Percentiles rank a stretch among this genome's conserved stretches.
Conservation (phyloP, 1,284 basidiomycete species). For the Uromyces viciae-fabae region DNA sequence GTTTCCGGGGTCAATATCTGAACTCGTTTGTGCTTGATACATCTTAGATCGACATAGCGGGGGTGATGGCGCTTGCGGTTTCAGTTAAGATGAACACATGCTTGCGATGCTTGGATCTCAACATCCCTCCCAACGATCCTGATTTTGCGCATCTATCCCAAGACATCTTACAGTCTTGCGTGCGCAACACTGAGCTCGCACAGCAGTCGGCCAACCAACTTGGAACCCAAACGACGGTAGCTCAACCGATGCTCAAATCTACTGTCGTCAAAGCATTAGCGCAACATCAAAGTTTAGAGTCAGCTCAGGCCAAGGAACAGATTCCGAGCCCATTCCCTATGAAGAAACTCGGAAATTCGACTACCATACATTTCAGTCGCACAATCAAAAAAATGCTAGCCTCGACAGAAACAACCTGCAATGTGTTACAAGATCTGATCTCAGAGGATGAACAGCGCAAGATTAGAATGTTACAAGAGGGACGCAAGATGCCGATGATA, state of each 20-base stretch:
- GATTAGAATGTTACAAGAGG: slow-evolving; percentile 63
- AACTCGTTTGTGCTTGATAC: neutral
- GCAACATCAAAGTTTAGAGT: slow-evolving; percentile 47
- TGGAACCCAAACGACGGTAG: slow-evolving; percentile 55
- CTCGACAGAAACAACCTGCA: slow-evolving; percentile 48
- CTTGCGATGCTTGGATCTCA: slow-evolving; percentile 87
- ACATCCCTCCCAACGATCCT: slow-evolving; percentile 82
- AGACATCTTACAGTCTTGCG: slow-evolving; percentile 62
- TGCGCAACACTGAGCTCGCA: slow-evolving; percentile 75
- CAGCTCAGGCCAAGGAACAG: neutral
- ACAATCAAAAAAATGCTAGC: slow-evolving; percentile 23
- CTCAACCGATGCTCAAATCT: slow-evolving; percentile 58
- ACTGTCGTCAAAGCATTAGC: slow-evolving; percentile 56
- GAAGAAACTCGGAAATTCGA: neutral
- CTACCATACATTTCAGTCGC: neutral
- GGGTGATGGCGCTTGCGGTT: slow-evolving; percentile 82
- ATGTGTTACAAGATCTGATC: slow-evolving; percentile 56
- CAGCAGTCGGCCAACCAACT: slow-evolving; percentile 51
- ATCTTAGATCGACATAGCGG: slow-evolving; percentile 70
- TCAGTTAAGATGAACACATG: slow-evolving; percentile 75
- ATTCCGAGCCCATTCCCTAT: neutral
- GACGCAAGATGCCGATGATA: slow-evolving; percentile 61
- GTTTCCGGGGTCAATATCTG: neutral
- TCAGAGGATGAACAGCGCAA: slow-evolving; percentile 60
- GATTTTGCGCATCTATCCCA: slow-evolving; percentile 67